These are phyloP conservation scores for Alloascoidea africana DNA, from an alignment of 805 yeast species.

Conservation along the genomic window DNA sequence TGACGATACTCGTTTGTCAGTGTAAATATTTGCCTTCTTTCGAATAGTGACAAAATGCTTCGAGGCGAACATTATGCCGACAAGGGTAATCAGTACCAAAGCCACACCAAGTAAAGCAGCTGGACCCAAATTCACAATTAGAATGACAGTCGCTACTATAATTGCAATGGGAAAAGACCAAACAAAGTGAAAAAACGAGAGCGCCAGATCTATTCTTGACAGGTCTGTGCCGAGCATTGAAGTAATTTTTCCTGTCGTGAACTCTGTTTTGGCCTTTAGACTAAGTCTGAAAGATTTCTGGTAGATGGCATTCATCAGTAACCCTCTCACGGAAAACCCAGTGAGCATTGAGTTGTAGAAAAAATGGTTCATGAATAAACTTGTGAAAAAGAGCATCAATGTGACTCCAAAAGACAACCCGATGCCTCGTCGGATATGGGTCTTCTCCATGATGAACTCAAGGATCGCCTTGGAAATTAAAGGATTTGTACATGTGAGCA, in stretches of 20 bases:
- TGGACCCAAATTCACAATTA: slow-evolving; percentile 49
- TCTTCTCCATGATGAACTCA: slow-evolving; percentile 36
- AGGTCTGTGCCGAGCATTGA: slow-evolving; percentile 60
- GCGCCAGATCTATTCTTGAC: slow-evolving; percentile 56
- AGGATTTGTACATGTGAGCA: slow-evolving; percentile 38
- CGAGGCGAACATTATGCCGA: slow-evolving; percentile 26
- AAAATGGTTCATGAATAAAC: slow-evolving; percentile 40
- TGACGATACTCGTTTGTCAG: slow-evolving; percentile 53
- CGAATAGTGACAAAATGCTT: slow-evolving; percentile 33
- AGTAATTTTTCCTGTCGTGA: slow-evolving; percentile 49
- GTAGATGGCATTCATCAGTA: slow-evolving; percentile 50
- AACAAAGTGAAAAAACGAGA: slow-evolving; percentile 45
- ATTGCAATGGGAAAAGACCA: slow-evolving; percentile 45
- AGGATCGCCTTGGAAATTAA: slow-evolving; percentile 51
- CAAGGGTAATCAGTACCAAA: slow-evolving; percentile 16
- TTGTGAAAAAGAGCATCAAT: slow-evolving; percentile 33
- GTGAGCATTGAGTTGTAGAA: slow-evolving; percentile 44
- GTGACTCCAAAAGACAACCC: slow-evolving; percentile 67
- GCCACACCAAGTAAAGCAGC: slow-evolving; percentile 50
- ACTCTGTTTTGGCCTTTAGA: slow-evolving; percentile 34
- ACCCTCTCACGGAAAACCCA: slow-evolving; percentile 51
- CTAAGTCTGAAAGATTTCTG: slow-evolving; percentile 49
- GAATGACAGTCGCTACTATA: slow-evolving; percentile 38
- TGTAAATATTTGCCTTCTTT: slow-evolving; percentile 33
- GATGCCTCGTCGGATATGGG: slow-evolving; percentile 40